Evolutionary conservation across 441 rosid genomes (phyloP), one percentile per base, ranked within the genome.

Genomic region (Brassica balearica): DNA sequence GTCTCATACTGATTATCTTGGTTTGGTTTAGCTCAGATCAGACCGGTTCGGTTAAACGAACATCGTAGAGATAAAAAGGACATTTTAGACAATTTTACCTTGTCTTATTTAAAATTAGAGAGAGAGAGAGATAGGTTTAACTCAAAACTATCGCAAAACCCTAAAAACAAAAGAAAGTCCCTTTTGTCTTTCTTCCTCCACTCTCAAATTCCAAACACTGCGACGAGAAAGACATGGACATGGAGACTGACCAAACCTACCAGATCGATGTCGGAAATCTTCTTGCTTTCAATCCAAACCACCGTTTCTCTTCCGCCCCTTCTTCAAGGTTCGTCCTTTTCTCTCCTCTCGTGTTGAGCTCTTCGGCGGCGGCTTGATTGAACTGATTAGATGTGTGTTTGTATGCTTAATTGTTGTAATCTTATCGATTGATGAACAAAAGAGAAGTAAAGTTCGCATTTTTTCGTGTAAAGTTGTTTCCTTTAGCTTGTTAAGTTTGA

Each of bases 201-300:
- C 67, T 73, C 71, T 19, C 41, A 17, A 61, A 23, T 60, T 68
- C 8, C 61, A n/a, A 34, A 23, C 76, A 65, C 68, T 46, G 58
- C 48, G 48, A 77, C 74, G 79, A 19, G 48, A 23, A 23, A 80
- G 70, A 78, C 68, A 77, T 68, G 83, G 82, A 73, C 46, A 80
- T 64, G 82, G 92, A 86, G 65, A 73, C 27, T 2, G 77, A 81
- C 15, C 84, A 71, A 25, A 69, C 72, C 41, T 65, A 75, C 74
- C 86, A 87, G 76, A 74, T 93, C 2, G 96, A 95, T 87, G 83
- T 92, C 48, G 98, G 98, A 2, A 84, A 90, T 84, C 95, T 93
- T 56, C 56, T 89, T 80, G 96, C 89, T 73, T 89, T 84, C 74
- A 86, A 93, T 77, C 80, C 88, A 8, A 81, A 76, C 73, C 91